A percentile compares a stretch with the other conserved stretches of the same genome.
Evolutionary conservation across 2,329 filamentous ascomycete genomes (phyloP).

Genomic region (Phaeosphaeriaceae sp.): DNA sequence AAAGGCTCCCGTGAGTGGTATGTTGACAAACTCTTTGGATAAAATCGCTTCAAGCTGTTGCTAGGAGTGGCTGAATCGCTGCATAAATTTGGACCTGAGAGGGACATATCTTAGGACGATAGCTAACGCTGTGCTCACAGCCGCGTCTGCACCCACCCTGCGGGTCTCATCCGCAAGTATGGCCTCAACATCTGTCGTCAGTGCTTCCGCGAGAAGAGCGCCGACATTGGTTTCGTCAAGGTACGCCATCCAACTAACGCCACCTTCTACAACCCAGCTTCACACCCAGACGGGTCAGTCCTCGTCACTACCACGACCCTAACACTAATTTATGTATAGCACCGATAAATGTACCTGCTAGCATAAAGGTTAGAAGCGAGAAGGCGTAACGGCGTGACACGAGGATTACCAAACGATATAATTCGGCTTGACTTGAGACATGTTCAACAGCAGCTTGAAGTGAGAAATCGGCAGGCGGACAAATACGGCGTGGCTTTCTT

Average conservation of each 20-base stretch:
- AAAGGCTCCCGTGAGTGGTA: conserved; percentile 96
- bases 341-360: conserved; percentile 42
- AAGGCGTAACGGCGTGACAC: conserved; percentile 36
- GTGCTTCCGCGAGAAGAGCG: conserved; percentile 73
- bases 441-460: conserved; percentile 12
- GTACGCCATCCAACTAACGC: conserved; percentile 48
- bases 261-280: not conserved
- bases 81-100: conserved; percentile 1
- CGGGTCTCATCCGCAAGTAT: conserved; percentile 99
- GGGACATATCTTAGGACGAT: conserved; percentile 14
- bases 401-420: conserved; percentile 39
- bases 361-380: conserved; percentile 32
- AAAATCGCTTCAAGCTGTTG: not conserved
- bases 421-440: conserved; percentile 22
- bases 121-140: conserved; percentile 54
- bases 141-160: conserved; percentile 90
- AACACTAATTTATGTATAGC: conserved; percentile 29
- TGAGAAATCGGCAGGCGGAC: conserved; percentile 22
- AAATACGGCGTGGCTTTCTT: conserved; percentile 34
- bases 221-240: conserved; percentile 73
- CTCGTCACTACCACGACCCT: not conserved
- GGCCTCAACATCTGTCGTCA: conserved; percentile 83
- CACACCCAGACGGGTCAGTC: not conserved
- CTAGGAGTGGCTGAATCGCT: too few species aligned
- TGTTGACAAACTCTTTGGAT: conserved; percentile 48